Conservation (phyloP, 73 alveolate genomes). For the Paraurostyla sp. region DNA sequence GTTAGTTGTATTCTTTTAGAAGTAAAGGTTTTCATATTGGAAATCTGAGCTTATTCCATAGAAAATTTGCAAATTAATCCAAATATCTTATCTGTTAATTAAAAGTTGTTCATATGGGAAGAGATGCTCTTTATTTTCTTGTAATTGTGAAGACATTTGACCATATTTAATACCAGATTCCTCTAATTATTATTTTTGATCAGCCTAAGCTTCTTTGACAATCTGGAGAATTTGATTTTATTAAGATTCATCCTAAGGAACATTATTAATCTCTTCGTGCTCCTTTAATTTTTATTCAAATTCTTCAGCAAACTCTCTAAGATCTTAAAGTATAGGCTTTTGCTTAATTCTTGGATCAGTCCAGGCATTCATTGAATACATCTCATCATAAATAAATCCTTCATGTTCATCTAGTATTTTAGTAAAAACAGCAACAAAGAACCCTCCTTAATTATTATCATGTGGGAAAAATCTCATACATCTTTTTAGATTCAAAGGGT, state of each 20-base stretch:
- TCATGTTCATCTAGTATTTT: conserved; percentile 76
- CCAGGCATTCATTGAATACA: conserved; percentile 67
- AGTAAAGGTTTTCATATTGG: conserved; percentile 35
- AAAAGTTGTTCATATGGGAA: conserved; percentile 43
- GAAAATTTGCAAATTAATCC: conserved; percentile 46
- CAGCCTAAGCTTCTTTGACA: conserved; percentile 52
- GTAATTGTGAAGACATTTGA: not conserved
- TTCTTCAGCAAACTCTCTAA: conserved; percentile 81
- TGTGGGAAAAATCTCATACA: conserved; percentile 88
- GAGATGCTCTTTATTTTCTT: conserved; percentile 38
- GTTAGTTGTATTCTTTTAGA: conserved; percentile 40
- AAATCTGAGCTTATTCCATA: conserved; percentile 44
- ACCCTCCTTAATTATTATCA: conserved; percentile 83
- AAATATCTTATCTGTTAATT: not conserved
- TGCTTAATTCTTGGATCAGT: conserved; percentile 80
- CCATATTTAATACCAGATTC: conserved; percentile 37
- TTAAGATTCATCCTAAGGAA: conserved; percentile 25
- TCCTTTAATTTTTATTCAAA: conserved; percentile 72
- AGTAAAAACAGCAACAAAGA: conserved; percentile 85
- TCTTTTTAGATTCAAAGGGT: conserved; percentile 85
- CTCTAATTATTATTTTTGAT: conserved; percentile 5
- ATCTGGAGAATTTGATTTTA: conserved; percentile 51
- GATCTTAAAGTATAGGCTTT: conserved; percentile 81
- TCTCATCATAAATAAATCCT: conserved; percentile 58
- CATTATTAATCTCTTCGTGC: conserved; percentile 58